phyloP scores from a whole-genome alignment of 2,329 filamentous ascomycete genomes.

The Emergomyces orientalis region DNA sequence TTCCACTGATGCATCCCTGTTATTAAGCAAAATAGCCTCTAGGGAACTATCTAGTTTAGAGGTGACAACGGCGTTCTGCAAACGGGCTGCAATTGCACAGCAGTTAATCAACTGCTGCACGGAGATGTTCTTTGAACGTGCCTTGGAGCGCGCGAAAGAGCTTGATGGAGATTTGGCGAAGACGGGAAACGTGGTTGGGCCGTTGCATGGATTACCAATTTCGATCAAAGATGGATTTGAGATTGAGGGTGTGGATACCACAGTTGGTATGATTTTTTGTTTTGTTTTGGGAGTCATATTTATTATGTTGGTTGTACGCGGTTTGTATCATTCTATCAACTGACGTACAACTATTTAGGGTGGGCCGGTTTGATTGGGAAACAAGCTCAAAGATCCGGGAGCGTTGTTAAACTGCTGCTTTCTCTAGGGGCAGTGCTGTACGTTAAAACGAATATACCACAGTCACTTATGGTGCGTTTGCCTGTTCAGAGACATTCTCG shows the following conservation, averaged over 20 bases:
- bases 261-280: neutral
- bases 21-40: conserved; percentile 8
- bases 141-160: conserved; percentile 16
- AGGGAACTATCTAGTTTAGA: conserved; percentile 17
- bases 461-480: conserved; percentile 61
- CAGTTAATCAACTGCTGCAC: conserved; percentile 21
- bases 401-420: conserved; percentile 1
- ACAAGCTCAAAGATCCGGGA: conserved; percentile 2
- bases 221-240: conserved; percentile 20
- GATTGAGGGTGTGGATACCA: conserved; percentile 5
- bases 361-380: conserved; percentile 6
- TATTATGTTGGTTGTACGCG: conserved; percentile 10
- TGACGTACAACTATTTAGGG: conserved; percentile 4
- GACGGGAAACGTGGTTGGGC: conserved; percentile 18
- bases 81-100: conserved; percentile 21
- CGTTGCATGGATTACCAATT: conserved; percentile 22
- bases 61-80: conserved; percentile 21
- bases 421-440: conserved; percentile 45
- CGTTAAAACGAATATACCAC: conserved; percentile 51
- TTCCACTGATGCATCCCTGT: conserved; percentile 7
- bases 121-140: conserved; percentile 19
- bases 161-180: conserved; percentile 16
- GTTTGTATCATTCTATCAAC: neutral
- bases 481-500: conserved; percentile 53
- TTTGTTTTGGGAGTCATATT: conserved; percentile 23